Evolutionary conservation across 148 eudicot genomes (phyloP).

Genomic region (Camellia lanceoleosa): DNA sequence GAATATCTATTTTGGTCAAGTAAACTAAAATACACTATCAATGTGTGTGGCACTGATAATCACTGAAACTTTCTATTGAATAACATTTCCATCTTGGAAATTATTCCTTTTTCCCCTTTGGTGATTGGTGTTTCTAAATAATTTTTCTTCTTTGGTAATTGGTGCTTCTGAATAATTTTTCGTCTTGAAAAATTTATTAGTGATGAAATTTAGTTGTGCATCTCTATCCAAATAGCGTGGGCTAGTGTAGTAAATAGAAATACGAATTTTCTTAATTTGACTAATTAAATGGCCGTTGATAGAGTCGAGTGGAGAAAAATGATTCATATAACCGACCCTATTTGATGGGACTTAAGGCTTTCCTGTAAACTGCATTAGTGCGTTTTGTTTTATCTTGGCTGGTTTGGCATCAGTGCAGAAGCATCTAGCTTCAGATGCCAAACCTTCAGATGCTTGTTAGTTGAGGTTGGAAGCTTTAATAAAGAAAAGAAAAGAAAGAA

Average conservation of each 20-base stretch:
- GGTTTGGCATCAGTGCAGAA: neutral
- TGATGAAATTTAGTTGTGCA: neutral
- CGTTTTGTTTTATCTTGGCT: neutral
- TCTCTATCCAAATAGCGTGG: no score
- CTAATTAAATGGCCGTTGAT: no score
- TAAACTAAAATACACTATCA: neutral
- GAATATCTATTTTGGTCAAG: neutral
- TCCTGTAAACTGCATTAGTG: neutral
- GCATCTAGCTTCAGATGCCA: neutral
- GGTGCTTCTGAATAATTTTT: neutral
- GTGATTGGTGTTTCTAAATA: no score
- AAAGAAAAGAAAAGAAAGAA: neutral
- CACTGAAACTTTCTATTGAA: no score
- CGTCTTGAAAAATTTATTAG: neutral
- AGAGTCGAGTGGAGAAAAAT: no score
- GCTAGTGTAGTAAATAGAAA: no score
- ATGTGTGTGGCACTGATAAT: no score
- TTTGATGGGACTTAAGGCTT: neutral
- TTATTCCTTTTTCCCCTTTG: no score
- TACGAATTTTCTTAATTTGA: no score
- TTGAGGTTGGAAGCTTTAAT: neutral
- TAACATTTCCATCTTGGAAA: no score
- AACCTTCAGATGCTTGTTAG: neutral
- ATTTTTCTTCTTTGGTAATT: neutral
- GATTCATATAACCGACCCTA: no score